Evolutionary conservation across 768 basidiomycete species (phyloP).

Genomic region (Calocybe cyanea): DNA sequence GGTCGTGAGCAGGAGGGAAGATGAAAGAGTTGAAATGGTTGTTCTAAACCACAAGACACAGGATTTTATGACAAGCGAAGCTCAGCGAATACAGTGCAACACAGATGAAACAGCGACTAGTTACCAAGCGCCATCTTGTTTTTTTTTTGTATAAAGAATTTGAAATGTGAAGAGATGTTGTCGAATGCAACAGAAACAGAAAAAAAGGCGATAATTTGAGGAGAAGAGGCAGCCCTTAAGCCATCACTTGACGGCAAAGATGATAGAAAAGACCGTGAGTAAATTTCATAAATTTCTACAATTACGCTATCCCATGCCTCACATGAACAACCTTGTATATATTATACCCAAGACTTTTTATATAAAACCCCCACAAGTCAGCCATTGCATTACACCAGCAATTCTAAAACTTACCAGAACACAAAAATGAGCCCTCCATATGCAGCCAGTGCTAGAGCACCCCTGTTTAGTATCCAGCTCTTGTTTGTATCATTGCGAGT

Average conservation of each 20-base stretch:
- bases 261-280: slow-evolving; percentile 33
- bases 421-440: slow-evolving; percentile 82
- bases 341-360: slow-evolving; percentile 81
- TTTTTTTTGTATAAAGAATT: no score
- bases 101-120: slow-evolving; percentile 10
- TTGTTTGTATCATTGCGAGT: slow-evolving; percentile 61
- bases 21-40: slow-evolving; percentile 1
- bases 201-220: background rate
- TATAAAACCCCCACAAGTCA: slow-evolving; percentile 14
- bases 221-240: slow-evolving; percentile 17
- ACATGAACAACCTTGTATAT: slow-evolving; percentile 60
- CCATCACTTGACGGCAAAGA: slow-evolving; percentile 20
- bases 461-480: slow-evolving; percentile 48
- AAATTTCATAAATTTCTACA: slow-evolving; percentile 16
- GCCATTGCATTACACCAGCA: background rate
- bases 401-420: slow-evolving; percentile 69
- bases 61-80: background rate
- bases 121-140: slow-evolving; percentile 20
- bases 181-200: no score
- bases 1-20: slow-evolving; percentile 1
- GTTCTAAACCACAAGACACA: slow-evolving; percentile 10
- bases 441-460: slow-evolving; percentile 58
- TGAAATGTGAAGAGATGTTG: no score
- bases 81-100: slow-evolving; percentile 9
- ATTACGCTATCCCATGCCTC: background rate